These are phyloP conservation scores for Astrothelium macrocarpum DNA, from an alignment of 495 filamentous ascomycete genomes.

Conservation along the genomic window DNA sequence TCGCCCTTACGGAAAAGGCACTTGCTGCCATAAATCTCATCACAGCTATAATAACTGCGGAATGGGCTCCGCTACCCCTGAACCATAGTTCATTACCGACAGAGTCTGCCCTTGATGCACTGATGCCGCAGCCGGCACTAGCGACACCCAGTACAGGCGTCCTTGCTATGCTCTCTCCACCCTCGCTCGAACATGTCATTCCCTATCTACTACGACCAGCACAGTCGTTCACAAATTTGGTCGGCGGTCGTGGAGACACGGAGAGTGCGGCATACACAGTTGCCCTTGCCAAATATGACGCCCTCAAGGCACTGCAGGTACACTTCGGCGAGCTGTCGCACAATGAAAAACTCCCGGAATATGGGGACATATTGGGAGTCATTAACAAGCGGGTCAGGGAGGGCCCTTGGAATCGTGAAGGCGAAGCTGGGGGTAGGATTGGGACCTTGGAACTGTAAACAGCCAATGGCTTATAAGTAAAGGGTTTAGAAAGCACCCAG, in stretches of 20 bases:
- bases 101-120: neutral
- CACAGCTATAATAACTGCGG: slow-evolving; percentile 43
- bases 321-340: slow-evolving; percentile 7
- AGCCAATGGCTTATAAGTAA: no score
- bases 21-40: slow-evolving; percentile 48
- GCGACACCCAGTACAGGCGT: slow-evolving; percentile 31
- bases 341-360: slow-evolving; percentile 15
- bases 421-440: slow-evolving; percentile 21
- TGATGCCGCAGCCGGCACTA: slow-evolving; percentile 2
- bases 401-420: slow-evolving; percentile 17
- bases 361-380: slow-evolving; percentile 17
- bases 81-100: slow-evolving; percentile 32
- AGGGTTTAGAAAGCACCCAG: no score
- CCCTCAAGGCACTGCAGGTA: slow-evolving; percentile 37
- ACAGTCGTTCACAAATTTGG: slow-evolving; percentile 47
- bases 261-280: slow-evolving; percentile 52
- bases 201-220: slow-evolving; percentile 53
- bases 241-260: slow-evolving; percentile 48
- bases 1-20: slow-evolving; percentile 50
- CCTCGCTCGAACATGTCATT: slow-evolving; percentile 43
- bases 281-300: slow-evolving; percentile 50
- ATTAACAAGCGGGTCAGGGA: slow-evolving; percentile 15
- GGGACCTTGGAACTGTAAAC: slow-evolving; percentile 19
- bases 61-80: slow-evolving; percentile 43
- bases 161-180: slow-evolving; percentile 44